A percentile compares a stretch with the other conserved stretches of the same genome.
Conservation (phyloP, 768 basidiomycete species). For the Suillus sp. region DNA sequence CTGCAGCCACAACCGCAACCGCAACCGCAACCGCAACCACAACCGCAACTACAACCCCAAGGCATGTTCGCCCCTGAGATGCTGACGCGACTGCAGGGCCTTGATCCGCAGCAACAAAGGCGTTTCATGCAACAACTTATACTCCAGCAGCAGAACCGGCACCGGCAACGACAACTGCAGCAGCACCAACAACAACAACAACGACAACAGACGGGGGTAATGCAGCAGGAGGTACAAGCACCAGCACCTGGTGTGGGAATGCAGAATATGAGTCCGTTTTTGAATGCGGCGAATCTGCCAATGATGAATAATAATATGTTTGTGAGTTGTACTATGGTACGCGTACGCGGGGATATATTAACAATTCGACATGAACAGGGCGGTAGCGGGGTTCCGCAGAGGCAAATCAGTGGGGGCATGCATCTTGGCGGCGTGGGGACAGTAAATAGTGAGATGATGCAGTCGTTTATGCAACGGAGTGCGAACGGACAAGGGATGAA, state of each 20-base stretch:
- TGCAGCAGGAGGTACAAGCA: slow-evolving; percentile 8
- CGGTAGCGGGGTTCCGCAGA: slow-evolving; percentile 15
- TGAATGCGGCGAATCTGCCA: slow-evolving; percentile 16
- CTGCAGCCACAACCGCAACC: not conserved
- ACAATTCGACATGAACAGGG: slow-evolving; percentile 13
- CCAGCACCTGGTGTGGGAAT: slow-evolving; percentile 12
- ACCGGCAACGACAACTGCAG: slow-evolving; percentile 20
- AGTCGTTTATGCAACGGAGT: slow-evolving; percentile 48
- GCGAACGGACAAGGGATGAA: slow-evolving; percentile 33
- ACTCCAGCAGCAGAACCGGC: slow-evolving; percentile 20
- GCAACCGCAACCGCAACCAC: slow-evolving; percentile 9
- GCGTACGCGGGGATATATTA: slow-evolving; percentile 7
- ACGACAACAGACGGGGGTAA: slow-evolving; percentile 6
- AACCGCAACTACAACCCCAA: not conserved
- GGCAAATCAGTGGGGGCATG: slow-evolving; percentile 20
- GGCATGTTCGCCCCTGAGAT: slow-evolving; percentile 13
- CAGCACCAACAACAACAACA: slow-evolving; percentile 32
- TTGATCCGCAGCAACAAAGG: slow-evolving; percentile 28
- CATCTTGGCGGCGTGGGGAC: slow-evolving; percentile 27
- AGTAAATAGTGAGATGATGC: slow-evolving; percentile 45
- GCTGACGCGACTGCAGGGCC: slow-evolving; percentile 22
- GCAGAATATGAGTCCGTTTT: slow-evolving; percentile 11
- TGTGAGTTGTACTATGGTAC: slow-evolving; percentile 16
- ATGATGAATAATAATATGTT: slow-evolving; percentile 21
- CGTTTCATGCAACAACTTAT: slow-evolving; percentile 21